Evolutionary conservation across 1,284 basidiomycete species (phyloP).

Genomic region (Leucoagaricus sp.): DNA sequence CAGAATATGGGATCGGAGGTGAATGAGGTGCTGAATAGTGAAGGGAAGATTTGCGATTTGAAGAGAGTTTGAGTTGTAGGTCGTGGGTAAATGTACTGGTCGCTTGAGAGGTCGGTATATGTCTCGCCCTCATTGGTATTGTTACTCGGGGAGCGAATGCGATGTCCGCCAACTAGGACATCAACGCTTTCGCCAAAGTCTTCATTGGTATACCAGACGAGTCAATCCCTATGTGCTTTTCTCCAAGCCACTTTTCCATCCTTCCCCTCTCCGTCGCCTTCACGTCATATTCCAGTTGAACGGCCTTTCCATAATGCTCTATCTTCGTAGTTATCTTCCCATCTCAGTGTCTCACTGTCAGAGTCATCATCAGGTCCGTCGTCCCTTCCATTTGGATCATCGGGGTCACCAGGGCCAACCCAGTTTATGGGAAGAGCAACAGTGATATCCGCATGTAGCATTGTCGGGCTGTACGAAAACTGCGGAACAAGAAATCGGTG

Average conservation of each 20-base stretch:
- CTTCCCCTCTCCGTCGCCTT: constrained; percentile 7
- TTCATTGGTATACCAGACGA: constrained; percentile 35
- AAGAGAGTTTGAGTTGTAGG: too few relatives aligned
- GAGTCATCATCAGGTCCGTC: too few relatives aligned
- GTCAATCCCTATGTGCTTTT: constrained; percentile 44
- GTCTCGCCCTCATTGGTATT: too few relatives aligned
- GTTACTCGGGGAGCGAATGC: too few relatives aligned
- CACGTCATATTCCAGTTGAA: constrained; percentile 56
- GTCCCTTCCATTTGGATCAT: constrained; percentile 45
- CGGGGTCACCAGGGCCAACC: constrained; percentile 32
- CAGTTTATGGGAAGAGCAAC: constrained; percentile 43
- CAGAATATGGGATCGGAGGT: constrained; percentile 49
- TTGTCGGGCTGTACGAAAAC: constrained; percentile 50
- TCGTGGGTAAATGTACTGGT: too few relatives aligned
- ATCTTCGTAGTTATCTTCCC: constrained; percentile 53
- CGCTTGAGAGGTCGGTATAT: too few relatives aligned
- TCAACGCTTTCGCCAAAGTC: neutral
- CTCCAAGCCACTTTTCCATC: constrained; percentile 39
- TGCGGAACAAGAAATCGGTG: constrained; percentile 40
- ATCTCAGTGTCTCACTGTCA: too few relatives aligned
- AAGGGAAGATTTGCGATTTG: constrained; percentile 31
- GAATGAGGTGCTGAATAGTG: constrained; percentile 57
- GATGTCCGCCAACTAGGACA: neutral
- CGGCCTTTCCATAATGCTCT: constrained; percentile 58
- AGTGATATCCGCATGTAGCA: constrained; percentile 53